Evolutionary conservation across 352 stramenopile genomes (phyloP), one percentile per base, ranked within the genome.

Genomic region (Peronospora destructor): DNA sequence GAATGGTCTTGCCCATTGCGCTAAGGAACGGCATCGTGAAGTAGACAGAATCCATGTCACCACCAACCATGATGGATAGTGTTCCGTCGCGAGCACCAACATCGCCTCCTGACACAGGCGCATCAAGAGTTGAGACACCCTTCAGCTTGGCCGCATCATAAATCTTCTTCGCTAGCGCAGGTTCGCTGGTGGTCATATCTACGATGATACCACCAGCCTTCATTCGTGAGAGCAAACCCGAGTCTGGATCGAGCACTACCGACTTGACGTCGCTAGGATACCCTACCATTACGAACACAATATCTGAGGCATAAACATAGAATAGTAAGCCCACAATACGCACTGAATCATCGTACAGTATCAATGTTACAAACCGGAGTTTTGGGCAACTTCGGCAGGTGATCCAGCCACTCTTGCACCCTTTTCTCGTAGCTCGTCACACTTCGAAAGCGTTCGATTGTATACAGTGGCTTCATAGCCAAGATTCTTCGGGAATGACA

Each of bases 1-100:
- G 76, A 48, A 96, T 71, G 32, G 91, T 95, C 54, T 91, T 94
- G 54, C 86, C 85, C 71, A 96, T 86, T 32, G 93, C 64, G 38
- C 83, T 85, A 49, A 96, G 84, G 44, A 95, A 79, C 12, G 86
- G 86, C 71, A 91, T 87, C 26, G 86, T 71, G 1, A 64, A 61
- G 42, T 92, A 87, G 44, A 95, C 72, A 1, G 73, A 69, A 16
- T 91, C 77, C 17, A 89, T 73, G 25, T 96, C 86, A 12, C 85
- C 85, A 13, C 88, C 88, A 17, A 95, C 79, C 88, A 96, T 96
- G 50, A 97, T 92, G 6, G 84, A 92, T 13, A 97, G 60, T 7
- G 78, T 84, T 16, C 60, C 88, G 25, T 94, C 76, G n/a, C 76
- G 74, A 2, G 87, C 87, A n/a, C 87, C 87, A 55, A 96, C 58